Percentiles rank a stretch among this genome's conserved stretches.
Conservation (phyloP, 2,329 filamentous ascomycete species). For the Fusarium guadeloupense region DNA sequence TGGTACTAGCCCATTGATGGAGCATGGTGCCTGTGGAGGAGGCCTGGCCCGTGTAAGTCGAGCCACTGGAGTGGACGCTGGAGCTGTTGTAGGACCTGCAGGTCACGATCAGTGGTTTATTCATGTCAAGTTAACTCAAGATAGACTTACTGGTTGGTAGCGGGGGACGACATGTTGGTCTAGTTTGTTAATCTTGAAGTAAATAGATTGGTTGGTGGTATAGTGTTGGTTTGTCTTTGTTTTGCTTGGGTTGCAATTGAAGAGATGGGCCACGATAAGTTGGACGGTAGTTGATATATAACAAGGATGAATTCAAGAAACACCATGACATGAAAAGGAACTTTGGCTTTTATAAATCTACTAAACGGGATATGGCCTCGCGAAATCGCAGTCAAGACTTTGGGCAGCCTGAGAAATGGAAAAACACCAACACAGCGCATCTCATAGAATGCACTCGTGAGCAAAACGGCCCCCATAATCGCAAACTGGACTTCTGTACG, state of each 20-base stretch:
- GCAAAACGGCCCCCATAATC: constrained; percentile 22
- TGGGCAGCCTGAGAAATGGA: constrained; percentile 18
- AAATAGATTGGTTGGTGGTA: not conserved
- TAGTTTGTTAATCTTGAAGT: not conserved
- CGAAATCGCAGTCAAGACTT: constrained; percentile 18
- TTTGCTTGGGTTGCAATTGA: not conserved
- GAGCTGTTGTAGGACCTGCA: constrained; percentile 10
- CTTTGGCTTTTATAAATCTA: not conserved
- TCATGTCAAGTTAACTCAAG: not conserved
- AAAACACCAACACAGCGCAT: constrained; percentile 20
- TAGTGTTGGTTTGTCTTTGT: not conserved
- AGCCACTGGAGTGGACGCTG: constrained; percentile 13
- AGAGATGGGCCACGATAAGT: not conserved
- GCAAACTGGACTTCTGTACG: not conserved
- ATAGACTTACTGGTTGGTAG: constrained; percentile 18
- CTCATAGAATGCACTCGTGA: constrained; percentile 3
- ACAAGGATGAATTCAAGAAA: not conserved
- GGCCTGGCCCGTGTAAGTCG: constrained; percentile 25
- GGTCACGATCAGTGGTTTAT: not conserved
- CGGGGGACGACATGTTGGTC: constrained; percentile 22
- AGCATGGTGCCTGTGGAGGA: constrained; percentile 13
- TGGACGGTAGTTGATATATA: not conserved
- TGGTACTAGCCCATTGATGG: constrained; percentile 12
- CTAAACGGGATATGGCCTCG: not conserved
- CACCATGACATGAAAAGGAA: not conserved